phyloP scores from a whole-genome alignment of 2,329 filamentous ascomycete species.

The Colletotrichum zoysiae region DNA sequence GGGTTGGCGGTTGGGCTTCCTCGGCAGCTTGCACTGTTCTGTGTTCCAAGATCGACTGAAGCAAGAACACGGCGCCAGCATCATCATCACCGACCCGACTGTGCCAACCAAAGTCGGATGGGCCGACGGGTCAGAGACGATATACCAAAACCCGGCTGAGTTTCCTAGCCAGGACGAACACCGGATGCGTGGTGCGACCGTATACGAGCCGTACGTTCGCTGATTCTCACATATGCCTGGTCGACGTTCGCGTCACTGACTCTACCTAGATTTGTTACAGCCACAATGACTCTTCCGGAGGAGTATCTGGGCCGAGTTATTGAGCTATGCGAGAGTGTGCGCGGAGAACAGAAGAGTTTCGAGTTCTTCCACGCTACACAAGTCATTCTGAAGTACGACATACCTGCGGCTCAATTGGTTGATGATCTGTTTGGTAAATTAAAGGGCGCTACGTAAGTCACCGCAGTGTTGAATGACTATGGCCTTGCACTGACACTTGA shows the following conservation, averaged over 20 bases:
- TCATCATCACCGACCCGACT: slow-evolving; percentile 96
- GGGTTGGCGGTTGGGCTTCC: slow-evolving; percentile 92
- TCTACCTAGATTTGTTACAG: slow-evolving; percentile 71
- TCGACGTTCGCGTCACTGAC: neutral
- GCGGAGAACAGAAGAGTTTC: slow-evolving; percentile 87
- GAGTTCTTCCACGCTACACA: slow-evolving; percentile 93
- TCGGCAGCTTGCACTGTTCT: slow-evolving; percentile 98
- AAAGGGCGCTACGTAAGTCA: slow-evolving; percentile 80
- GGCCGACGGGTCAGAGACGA: slow-evolving; percentile 79
- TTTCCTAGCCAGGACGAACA: slow-evolving; percentile 79
- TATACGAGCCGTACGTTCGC: slow-evolving; percentile 64
- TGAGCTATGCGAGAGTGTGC: slow-evolving; percentile 90
- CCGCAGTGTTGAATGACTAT: neutral
- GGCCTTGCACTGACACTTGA: neutral
- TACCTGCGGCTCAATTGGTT: slow-evolving; percentile 90
- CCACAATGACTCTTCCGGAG: slow-evolving; percentile 91
- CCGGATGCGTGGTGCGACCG: slow-evolving; percentile 57
- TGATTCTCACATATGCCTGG: neutral
- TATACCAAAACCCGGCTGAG: slow-evolving; percentile 87
- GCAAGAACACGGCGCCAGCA: slow-evolving; percentile 92
- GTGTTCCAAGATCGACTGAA: slow-evolving; percentile 96
- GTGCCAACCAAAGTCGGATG: slow-evolving; percentile 91
- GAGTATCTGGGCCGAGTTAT: slow-evolving; percentile 96
- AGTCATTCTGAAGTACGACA: slow-evolving; percentile 92
- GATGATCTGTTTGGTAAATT: slow-evolving; percentile 98